Conservation (phyloP, 1,139 yeast species). For the Magnusiomyces ingens region DNA sequence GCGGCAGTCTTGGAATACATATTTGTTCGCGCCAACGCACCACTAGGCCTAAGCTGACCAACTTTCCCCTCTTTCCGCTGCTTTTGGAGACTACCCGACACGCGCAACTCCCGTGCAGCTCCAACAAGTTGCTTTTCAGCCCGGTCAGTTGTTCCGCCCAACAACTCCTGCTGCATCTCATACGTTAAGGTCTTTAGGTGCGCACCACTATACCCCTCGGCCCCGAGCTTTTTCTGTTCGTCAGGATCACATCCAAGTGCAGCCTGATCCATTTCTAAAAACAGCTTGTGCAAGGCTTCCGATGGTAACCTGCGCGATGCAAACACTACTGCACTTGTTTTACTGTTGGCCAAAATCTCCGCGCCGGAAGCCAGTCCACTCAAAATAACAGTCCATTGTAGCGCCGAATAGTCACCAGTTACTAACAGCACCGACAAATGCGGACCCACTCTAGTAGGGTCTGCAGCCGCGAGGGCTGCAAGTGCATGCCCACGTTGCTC, state of each 20-base stretch:
- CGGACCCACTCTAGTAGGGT: constrained; percentile 38
- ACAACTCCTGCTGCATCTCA: constrained; percentile 19
- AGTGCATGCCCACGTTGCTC: constrained; percentile 44
- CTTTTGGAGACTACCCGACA: constrained; percentile 39
- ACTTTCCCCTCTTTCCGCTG: constrained; percentile 17
- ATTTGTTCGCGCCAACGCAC: constrained; percentile 26
- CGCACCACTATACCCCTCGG: not conserved
- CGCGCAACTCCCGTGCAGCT: constrained; percentile 44
- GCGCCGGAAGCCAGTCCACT: constrained; percentile 52
- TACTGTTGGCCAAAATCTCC: constrained; percentile 9
- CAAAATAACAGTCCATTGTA: constrained; percentile 50
- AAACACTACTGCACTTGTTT: constrained; percentile 24
- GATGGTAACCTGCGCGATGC: constrained; percentile 45
- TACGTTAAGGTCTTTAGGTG: not conserved
- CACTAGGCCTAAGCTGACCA: not conserved
- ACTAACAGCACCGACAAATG: constrained; percentile 41
- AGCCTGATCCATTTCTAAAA: not conserved
- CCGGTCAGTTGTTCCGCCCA: constrained; percentile 37
- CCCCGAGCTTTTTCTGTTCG: not conserved
- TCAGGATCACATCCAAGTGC: not conserved
- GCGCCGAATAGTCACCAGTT: constrained; percentile 60
- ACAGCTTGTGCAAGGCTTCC: constrained; percentile 1
- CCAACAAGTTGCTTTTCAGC: constrained; percentile 41
- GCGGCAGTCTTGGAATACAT: constrained; percentile 43
- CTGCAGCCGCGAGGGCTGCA: constrained; percentile 47